Evolutionary conservation across 257 asterid species (phyloP).

Genomic region (Solanum sitiens): DNA sequence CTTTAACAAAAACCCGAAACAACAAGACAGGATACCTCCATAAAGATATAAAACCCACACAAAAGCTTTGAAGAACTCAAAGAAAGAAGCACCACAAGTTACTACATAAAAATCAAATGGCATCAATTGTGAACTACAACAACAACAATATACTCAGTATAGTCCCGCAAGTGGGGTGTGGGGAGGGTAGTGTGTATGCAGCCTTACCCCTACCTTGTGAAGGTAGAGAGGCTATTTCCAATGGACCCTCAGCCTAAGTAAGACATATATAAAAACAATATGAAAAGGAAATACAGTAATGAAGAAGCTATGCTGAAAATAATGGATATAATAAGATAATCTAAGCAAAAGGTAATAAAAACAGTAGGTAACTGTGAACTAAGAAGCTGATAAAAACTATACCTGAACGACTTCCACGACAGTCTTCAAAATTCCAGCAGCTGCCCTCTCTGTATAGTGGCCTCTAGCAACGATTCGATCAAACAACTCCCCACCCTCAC

Average conservation of each 20-base stretch:
- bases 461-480: slow-evolving; percentile 56
- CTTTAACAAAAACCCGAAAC: background rate
- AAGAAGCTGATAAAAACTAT: background rate
- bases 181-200: background rate
- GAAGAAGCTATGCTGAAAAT: background rate
- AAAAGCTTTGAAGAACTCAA: background rate
- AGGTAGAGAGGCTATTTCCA: background rate
- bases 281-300: background rate
- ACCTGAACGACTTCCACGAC: slow-evolving; percentile 66
- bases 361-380: background rate
- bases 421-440: slow-evolving; percentile 43
- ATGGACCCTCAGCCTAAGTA: background rate
- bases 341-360: background rate
- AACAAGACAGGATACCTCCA: background rate
- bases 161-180: background rate
- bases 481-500: slow-evolving; percentile 51
- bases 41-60: background rate
- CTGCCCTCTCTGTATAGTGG: slow-evolving; percentile 54
- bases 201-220: background rate
- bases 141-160: background rate
- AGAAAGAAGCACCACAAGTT: background rate
- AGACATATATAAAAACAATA: background rate
- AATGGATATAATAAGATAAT: background rate
- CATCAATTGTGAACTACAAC: background rate
- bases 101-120: background rate